These are phyloP conservation scores for Fagopyrum homotropicum DNA, from an alignment of 148 eudicot genomes.

Conservation along the genomic window DNA sequence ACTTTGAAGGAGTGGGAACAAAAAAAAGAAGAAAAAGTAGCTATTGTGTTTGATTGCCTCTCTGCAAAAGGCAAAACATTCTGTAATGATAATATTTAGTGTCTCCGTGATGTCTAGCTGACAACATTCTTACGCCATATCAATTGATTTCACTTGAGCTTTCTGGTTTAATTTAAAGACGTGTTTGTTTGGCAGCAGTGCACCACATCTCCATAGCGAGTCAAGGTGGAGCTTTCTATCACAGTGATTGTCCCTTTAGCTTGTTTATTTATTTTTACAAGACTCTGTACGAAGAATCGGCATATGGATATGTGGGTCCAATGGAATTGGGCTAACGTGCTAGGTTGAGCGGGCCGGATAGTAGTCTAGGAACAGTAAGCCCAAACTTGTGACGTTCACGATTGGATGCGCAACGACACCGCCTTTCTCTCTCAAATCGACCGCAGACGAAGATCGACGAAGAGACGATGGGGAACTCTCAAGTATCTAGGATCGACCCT, in stretches of 20 bases:
- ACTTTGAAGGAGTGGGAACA: background rate
- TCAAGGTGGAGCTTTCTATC: too few species aligned
- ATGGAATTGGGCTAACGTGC: background rate
- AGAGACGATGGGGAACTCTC: constrained; percentile 63
- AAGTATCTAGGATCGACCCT: constrained; percentile 52
- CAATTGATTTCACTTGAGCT: too few species aligned
- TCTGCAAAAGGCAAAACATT: background rate
- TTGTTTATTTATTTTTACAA: too few species aligned
- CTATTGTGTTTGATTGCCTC: background rate
- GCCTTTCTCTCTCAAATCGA: background rate
- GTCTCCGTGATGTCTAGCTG: background rate
- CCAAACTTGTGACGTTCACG: background rate
- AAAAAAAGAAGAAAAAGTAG: background rate
- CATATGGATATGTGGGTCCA: too few species aligned
- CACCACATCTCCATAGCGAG: too few species aligned
- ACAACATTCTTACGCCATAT: background rate
- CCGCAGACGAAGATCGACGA: background rate
- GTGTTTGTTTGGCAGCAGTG: background rate
- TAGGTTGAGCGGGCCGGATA: background rate
- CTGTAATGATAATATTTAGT: background rate
- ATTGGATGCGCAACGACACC: background rate
- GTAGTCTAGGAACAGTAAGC: background rate
- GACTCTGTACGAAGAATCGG: too few species aligned
- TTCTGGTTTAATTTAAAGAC: too few species aligned
- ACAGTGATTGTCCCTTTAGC: too few species aligned